Percentiles rank a stretch among this genome's conserved stretches.
These are phyloP conservation scores for Wickerhamiella azymoides DNA, from an alignment of 805 yeast species.

Conservation along the genomic window DNA sequence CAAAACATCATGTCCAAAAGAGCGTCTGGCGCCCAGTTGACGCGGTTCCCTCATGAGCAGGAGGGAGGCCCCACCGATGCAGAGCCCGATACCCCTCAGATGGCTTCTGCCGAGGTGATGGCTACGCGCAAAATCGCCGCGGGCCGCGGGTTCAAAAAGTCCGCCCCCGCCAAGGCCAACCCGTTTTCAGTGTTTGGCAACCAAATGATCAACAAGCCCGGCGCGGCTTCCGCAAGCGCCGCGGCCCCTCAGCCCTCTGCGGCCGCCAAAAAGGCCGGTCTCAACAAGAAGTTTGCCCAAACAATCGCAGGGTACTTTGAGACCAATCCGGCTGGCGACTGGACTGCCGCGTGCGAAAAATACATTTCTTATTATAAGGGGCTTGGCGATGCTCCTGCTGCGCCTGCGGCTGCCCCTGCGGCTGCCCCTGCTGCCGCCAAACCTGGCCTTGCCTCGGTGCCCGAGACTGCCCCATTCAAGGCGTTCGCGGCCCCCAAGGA, in stretches of 20 bases:
- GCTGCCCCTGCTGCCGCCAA: not conserved
- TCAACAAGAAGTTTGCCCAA: slow-evolving; percentile 3
- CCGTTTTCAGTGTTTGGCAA: slow-evolving; percentile 10
- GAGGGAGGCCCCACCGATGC: not conserved
- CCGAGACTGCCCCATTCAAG: not conserved
- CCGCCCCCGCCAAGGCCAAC: slow-evolving; percentile 9
- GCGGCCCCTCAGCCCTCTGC: not conserved
- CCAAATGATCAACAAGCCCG: not conserved
- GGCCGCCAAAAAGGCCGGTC: not conserved
- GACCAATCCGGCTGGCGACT: slow-evolving; percentile 12
- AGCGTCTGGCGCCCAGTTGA: slow-evolving; percentile 5
- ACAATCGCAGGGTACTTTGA: not conserved
- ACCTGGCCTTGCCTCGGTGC: not conserved
- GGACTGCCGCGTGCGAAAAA: slow-evolving; percentile 15
- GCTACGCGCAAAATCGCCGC: slow-evolving; percentile 56
- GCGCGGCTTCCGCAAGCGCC: not conserved
- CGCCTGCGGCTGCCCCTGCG: not conserved
- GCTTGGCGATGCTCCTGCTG: not conserved
- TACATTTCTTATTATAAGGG: slow-evolving; percentile 14
- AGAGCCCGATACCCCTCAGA: not conserved
- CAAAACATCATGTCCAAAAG: slow-evolving; percentile 2
- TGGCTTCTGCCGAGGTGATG: slow-evolving; percentile 49
- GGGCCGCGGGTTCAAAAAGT: slow-evolving; percentile 11
- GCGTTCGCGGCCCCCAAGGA: not conserved
- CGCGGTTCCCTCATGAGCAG: slow-evolving; percentile 3